These are phyloP conservation scores for Globisporangium acanthophoron DNA, from an alignment of 352 stramenopile genomes.

Conservation along the genomic window DNA sequence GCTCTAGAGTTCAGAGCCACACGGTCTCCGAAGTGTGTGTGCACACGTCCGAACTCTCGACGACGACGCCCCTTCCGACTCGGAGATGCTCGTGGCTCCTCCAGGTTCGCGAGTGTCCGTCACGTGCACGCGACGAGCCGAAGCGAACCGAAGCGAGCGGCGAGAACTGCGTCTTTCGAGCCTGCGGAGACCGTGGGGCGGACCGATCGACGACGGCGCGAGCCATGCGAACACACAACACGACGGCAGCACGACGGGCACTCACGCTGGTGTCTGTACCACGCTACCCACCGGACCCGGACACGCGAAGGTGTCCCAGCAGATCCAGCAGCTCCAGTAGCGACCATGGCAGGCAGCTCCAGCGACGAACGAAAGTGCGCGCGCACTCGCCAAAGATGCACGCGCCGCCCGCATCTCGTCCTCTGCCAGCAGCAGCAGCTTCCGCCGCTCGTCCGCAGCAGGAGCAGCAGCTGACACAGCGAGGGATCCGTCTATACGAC, in stretches of 20 bases:
- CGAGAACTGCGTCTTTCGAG: neutral
- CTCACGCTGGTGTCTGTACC: slow-evolving; percentile 1
- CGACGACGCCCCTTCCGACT: neutral
- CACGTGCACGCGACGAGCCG: neutral
- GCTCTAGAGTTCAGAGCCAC: neutral
- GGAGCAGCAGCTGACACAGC: slow-evolving; percentile 1
- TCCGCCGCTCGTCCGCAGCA: neutral
- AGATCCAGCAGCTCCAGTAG: neutral
- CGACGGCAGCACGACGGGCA: neutral
- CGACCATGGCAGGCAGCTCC: neutral
- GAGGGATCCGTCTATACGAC: slow-evolving; percentile 10
- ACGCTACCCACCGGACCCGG: neutral
- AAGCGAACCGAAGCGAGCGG: neutral
- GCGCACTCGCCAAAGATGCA: slow-evolving; percentile 1
- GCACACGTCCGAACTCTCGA: neutral
- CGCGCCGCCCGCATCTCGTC: neutral
- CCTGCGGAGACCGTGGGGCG: neutral
- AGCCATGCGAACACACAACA: neutral
- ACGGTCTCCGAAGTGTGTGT: neutral
- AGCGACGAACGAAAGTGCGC: slow-evolving; percentile 1
- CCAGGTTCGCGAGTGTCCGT: no score
- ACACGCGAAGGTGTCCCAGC: neutral
- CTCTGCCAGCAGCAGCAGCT: neutral
- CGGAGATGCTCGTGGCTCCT: neutral
- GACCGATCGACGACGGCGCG: neutral